Conservation (phyloP, 176 grass and related monocot species). For the Saccharum officinarum region DNA sequence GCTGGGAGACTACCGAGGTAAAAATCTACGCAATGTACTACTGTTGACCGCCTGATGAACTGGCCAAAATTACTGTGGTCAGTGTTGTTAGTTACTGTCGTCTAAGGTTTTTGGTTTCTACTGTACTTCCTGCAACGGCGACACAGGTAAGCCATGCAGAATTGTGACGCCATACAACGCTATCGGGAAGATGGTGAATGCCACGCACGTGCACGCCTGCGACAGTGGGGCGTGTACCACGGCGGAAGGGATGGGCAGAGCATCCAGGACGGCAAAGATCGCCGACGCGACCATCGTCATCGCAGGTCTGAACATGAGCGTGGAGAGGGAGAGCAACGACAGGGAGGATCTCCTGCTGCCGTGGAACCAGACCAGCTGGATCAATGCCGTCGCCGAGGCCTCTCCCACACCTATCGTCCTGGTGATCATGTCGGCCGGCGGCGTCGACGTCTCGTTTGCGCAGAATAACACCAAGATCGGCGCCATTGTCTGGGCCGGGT, state of each 20-base stretch:
- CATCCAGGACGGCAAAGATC: background rate
- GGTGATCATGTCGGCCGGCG: constrained; percentile 53
- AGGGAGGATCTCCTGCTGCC: constrained; percentile 58
- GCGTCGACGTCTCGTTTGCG: constrained; percentile 57
- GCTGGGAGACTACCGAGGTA: constrained; percentile 57
- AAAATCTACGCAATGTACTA: background rate
- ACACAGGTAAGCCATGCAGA: constrained; percentile 50
- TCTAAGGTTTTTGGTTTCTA: background rate
- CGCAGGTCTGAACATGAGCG: constrained; percentile 46
- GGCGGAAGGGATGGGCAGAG: background rate
- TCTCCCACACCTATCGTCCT: constrained; percentile 48
- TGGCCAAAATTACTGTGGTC: background rate
- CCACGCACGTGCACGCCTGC: constrained; percentile 38
- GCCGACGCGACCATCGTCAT: constrained; percentile 40
- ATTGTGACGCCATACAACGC: constrained; percentile 50
- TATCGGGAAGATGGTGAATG: constrained; percentile 6
- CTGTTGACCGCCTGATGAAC: too few species aligned
- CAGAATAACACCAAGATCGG: constrained; percentile 57
- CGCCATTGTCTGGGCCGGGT: constrained; percentile 56
- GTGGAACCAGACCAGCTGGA: constrained; percentile 41
- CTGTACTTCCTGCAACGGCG: background rate
- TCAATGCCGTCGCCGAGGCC: constrained; percentile 41
- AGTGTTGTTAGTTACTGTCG: background rate
- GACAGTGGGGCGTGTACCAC: constrained; percentile 39
- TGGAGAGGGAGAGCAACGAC: constrained; percentile 59